These are phyloP conservation scores for Sugiyamaella americana DNA, from an alignment of 805 yeast species.

Conservation along the genomic window DNA sequence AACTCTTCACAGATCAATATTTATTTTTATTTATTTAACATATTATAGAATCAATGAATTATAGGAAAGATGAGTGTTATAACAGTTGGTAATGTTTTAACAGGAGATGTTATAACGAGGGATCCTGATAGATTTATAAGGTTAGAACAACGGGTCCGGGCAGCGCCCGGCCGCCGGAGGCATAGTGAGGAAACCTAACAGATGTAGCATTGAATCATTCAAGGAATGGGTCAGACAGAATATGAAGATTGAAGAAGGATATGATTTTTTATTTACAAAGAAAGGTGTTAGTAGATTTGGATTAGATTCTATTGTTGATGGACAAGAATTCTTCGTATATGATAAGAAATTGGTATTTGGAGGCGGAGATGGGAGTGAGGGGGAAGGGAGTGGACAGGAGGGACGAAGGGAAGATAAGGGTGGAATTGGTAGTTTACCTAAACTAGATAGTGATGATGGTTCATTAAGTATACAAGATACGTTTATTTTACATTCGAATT, in stretches of 20 bases:
- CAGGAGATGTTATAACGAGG: slow-evolving; percentile 20
- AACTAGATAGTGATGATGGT: too few relatives aligned
- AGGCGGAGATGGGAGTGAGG: neutral
- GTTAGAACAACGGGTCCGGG: slow-evolving; percentile 16
- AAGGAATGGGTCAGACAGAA: slow-evolving; percentile 14
- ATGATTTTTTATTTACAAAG: slow-evolving; percentile 26
- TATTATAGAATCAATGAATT: too few relatives aligned
- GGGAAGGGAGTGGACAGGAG: neutral
- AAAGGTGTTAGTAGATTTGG: slow-evolving; percentile 28
- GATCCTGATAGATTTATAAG: slow-evolving; percentile 20
- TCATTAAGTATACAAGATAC: neutral
- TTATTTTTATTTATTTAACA: too few relatives aligned
- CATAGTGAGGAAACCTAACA: neutral
- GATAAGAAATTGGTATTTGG: slow-evolving; percentile 16
- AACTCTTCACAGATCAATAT: too few relatives aligned
- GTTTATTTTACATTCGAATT: slow-evolving; percentile 9
- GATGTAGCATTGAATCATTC: slow-evolving; percentile 20
- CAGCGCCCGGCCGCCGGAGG: too few relatives aligned
- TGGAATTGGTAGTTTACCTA: too few relatives aligned
- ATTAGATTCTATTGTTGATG: slow-evolving; percentile 22
- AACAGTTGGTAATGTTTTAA: slow-evolving; percentile 25
- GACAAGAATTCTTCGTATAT: slow-evolving; percentile 25
- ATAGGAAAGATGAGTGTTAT: too few relatives aligned
- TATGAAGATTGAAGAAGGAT: slow-evolving; percentile 17
- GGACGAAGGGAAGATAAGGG: slow-evolving; percentile 1